phyloP scores from a whole-genome alignment of 306 rosid species.

The Nissolia schottii region DNA sequence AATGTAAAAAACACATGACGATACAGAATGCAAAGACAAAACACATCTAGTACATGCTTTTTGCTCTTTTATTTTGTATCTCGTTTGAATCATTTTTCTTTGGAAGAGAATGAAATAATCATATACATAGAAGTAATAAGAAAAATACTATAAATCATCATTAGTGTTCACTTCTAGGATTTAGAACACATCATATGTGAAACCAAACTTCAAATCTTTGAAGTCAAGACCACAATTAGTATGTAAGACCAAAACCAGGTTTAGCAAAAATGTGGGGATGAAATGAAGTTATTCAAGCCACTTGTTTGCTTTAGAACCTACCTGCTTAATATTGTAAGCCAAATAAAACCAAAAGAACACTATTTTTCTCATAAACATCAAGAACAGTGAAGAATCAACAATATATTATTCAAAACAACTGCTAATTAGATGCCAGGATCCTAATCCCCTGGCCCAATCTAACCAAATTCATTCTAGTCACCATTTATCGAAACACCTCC shows the following conservation, averaged over 20 bases:
- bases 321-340: neutral
- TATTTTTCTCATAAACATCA: no score
- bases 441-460: neutral
- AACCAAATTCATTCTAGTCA: conserved; percentile 6
- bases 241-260: neutral
- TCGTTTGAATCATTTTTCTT: neutral
- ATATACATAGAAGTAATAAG: neutral
- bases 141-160: neutral
- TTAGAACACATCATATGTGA: neutral
- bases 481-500: neutral
- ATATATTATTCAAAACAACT: neutral
- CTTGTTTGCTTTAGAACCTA: neutral
- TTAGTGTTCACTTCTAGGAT: neutral
- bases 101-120: neutral
- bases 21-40: neutral
- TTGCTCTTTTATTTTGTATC: neutral
- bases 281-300: neutral
- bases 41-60: neutral
- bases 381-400: conserved; percentile 4
- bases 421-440: neutral
- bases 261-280: neutral
- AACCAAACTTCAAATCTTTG: neutral
- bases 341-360: neutral
- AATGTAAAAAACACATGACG: neutral
- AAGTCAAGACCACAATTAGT: neutral